These are phyloP conservation scores for Volvariella volvacea DNA, from an alignment of 1,284 basidiomycete genomes.

Conservation along the genomic window DNA sequence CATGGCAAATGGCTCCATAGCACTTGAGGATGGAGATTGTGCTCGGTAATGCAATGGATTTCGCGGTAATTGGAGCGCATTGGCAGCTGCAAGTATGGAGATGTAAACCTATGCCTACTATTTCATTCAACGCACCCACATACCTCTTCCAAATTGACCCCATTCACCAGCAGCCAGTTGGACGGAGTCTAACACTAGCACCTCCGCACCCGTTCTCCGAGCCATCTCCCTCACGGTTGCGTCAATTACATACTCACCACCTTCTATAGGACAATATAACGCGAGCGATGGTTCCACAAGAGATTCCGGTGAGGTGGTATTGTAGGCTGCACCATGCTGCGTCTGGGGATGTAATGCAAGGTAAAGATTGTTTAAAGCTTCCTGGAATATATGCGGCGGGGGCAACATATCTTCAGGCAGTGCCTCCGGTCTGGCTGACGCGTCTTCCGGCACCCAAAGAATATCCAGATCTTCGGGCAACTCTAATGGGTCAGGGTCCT, in stretches of 20 bases:
- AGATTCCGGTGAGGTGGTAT: slow-evolving; percentile 36
- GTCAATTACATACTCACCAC: slow-evolving; percentile 58
- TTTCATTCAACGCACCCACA: slow-evolving; percentile 9
- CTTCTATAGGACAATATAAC: slow-evolving; percentile 82
- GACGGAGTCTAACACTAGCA: slow-evolving; percentile 73
- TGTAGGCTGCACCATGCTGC: slow-evolving; percentile 64
- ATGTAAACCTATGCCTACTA: slow-evolving; percentile 5
- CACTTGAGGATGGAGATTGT: slow-evolving; percentile 19
- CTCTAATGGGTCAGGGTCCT: slow-evolving; percentile 33
- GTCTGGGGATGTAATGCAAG: slow-evolving; percentile 74
- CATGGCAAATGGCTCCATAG: slow-evolving; percentile 16
- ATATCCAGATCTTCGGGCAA: slow-evolving; percentile 53
- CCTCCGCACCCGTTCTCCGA: slow-evolving; percentile 64
- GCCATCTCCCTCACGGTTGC: slow-evolving; percentile 74
- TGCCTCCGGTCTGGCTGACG: slow-evolving; percentile 15
- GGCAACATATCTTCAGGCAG: slow-evolving; percentile 22
- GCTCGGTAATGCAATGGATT: slow-evolving; percentile 67
- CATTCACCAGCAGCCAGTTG: slow-evolving; percentile 79
- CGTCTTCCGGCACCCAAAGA: slow-evolving; percentile 52
- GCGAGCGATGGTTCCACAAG: slow-evolving; percentile 70
- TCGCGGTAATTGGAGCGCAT: slow-evolving; percentile 55
- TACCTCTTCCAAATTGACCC: slow-evolving; percentile 72
- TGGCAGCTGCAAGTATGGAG: slow-evolving; percentile 39
- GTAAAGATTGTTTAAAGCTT: slow-evolving; percentile 65
- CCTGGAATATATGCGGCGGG: slow-evolving; percentile 52